Evolutionary conservation across 495 filamentous ascomycete genomes (phyloP).

Genomic region (Daldinia childiae): DNA sequence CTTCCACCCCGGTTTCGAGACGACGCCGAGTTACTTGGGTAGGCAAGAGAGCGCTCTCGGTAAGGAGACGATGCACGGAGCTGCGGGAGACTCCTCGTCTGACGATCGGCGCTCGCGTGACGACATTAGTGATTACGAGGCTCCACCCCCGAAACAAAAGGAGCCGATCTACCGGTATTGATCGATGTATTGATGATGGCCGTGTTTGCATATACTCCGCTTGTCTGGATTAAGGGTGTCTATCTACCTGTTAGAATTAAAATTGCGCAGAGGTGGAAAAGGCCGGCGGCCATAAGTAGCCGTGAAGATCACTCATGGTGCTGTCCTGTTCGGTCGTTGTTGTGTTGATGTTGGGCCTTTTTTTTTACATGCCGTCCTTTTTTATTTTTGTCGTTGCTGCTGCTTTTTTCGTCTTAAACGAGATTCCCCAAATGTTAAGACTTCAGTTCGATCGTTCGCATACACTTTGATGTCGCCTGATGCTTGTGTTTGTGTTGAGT

Average conservation of each 20-base stretch:
- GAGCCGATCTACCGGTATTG: constrained; percentile 54
- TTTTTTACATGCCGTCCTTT: not conserved
- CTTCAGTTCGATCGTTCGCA: constrained; percentile 14
- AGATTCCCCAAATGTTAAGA: constrained; percentile 38
- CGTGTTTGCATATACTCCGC: not conserved
- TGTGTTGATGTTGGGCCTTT: constrained; percentile 16
- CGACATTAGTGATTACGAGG: constrained; percentile 34
- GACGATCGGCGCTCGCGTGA: constrained; percentile 19
- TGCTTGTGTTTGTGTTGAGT: not conserved
- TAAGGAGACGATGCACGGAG: constrained; percentile 51
- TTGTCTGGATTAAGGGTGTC: not conserved
- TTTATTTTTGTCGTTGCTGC: constrained; percentile 11
- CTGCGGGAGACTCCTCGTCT: constrained; percentile 13
- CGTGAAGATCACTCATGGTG: not conserved
- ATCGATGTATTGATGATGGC: not conserved
- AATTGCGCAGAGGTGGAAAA: constrained; percentile 10
- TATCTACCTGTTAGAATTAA: not conserved
- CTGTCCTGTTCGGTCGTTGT: constrained; percentile 3
- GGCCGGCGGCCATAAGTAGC: constrained; percentile 18
- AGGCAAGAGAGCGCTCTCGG: constrained; percentile 50
- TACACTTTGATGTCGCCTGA: not conserved
- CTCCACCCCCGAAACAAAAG: constrained; percentile 40
- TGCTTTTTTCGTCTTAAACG: constrained; percentile 16
- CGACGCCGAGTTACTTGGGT: constrained; percentile 48
- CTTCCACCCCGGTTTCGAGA: constrained; percentile 62